A percentile compares a stretch with the other conserved stretches of the same genome.
Conservation (phyloP, 495 filamentous ascomycete genomes). For the Thermothielavioides terrestris region DNA sequence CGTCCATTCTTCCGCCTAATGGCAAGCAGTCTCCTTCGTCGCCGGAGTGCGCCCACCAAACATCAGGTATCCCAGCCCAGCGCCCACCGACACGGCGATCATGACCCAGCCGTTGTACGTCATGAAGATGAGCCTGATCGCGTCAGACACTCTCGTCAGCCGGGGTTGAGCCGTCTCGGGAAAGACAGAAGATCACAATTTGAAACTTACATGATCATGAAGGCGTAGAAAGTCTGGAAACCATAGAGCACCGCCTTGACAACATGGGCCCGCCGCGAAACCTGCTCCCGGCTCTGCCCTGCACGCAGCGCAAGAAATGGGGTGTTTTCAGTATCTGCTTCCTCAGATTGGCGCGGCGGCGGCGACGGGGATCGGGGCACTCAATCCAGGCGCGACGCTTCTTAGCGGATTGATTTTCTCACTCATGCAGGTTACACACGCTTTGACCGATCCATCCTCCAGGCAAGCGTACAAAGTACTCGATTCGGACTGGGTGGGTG, state of each 20-base stretch:
- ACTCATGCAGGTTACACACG: no score
- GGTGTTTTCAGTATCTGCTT: slow-evolving; percentile 49
- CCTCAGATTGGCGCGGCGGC: slow-evolving; percentile 8
- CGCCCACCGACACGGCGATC: slow-evolving; percentile 80
- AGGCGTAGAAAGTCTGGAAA: slow-evolving; percentile 94
- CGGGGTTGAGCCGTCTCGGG: background rate
- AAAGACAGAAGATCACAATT: background rate
- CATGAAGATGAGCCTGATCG: slow-evolving; percentile 89
- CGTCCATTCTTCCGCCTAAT: slow-evolving; percentile 39
- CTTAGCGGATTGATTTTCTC: slow-evolving; percentile 11
- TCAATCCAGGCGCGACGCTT: background rate
- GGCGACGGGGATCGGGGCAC: slow-evolving; percentile 1
- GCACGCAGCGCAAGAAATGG: slow-evolving; percentile 35
- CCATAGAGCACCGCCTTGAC: slow-evolving; percentile 79
- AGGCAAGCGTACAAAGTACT: no score
- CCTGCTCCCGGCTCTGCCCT: slow-evolving; percentile 46
- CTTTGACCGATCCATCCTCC: no score
- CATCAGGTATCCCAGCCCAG: slow-evolving; percentile 76
- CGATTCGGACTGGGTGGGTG: slow-evolving; percentile 3
- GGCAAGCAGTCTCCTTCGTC: slow-evolving; percentile 82
- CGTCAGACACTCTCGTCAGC: background rate
- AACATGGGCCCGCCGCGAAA: slow-evolving; percentile 57
- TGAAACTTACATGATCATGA: slow-evolving; percentile 95
- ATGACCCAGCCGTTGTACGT: slow-evolving; percentile 99
- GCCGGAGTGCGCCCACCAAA: slow-evolving; percentile 63